Evolutionary conservation across 345 rosid species (phyloP).

Genomic region (Gynandropsis gynandra): DNA sequence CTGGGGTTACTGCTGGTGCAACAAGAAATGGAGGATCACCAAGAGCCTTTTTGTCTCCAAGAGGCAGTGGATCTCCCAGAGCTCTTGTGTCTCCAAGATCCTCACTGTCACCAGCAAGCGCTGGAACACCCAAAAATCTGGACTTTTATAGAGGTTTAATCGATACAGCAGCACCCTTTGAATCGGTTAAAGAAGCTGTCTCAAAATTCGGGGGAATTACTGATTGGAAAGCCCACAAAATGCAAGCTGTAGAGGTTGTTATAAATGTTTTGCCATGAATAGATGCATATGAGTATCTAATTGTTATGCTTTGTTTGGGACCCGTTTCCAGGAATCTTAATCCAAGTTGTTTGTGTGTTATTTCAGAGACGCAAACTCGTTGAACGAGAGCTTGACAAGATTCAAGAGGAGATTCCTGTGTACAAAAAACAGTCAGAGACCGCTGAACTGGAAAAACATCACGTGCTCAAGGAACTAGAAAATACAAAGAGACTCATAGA

Average conservation of each 20-base stretch:
- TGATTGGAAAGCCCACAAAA: slow-evolving; percentile 88
- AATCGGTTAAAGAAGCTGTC: slow-evolving; percentile 90
- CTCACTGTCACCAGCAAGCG: slow-evolving; percentile 17
- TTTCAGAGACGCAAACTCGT: slow-evolving; percentile 59
- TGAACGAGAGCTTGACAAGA: slow-evolving; percentile 66
- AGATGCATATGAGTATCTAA: neutral
- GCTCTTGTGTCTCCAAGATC: slow-evolving; percentile 20
- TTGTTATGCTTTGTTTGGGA: slow-evolving; percentile 1
- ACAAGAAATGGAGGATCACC: slow-evolving; percentile 22
- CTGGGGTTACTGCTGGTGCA: slow-evolving; percentile 18
- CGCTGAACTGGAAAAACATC: slow-evolving; percentile 53
- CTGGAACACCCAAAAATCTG: slow-evolving; percentile 16
- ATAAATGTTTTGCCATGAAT: neutral
- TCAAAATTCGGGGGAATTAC: slow-evolving; percentile 91
- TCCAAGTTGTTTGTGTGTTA: slow-evolving; percentile 2
- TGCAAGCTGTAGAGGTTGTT: slow-evolving; percentile 69
- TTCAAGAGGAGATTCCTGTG: slow-evolving; percentile 63
- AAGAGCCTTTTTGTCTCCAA: slow-evolving; percentile 18
- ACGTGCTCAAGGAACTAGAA: slow-evolving; percentile 65
- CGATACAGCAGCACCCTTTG: slow-evolving; percentile 83
- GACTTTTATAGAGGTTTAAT: slow-evolving; percentile 50
- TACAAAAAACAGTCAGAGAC: slow-evolving; percentile 46
- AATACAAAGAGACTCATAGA: slow-evolving; percentile 72
- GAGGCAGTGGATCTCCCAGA: slow-evolving; percentile 15
- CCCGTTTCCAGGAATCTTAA: slow-evolving; percentile 1